These are phyloP conservation scores for Coniella lustricola DNA, from an alignment of 2,329 filamentous ascomycete species.

Conservation along the genomic window DNA sequence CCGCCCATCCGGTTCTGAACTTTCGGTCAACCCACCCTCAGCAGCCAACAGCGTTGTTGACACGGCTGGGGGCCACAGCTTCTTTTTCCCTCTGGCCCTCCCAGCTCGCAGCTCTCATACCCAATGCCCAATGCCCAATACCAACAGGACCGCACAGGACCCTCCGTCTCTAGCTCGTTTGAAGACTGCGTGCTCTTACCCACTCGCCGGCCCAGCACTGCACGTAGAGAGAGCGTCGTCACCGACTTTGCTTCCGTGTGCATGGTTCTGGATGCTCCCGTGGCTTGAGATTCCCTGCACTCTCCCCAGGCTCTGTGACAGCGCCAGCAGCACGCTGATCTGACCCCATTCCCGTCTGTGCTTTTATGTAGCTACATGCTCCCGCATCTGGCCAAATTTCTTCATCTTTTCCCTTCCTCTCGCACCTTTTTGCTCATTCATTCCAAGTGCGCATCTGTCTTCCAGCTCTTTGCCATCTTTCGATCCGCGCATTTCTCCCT, in stretches of 20 bases:
- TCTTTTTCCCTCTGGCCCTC: too few species aligned
- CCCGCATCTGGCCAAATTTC: conserved; percentile 6
- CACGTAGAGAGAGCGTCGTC: not conserved
- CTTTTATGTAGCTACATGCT: conserved; percentile 15
- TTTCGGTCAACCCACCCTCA: conserved; percentile 10
- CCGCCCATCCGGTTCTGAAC: conserved; percentile 5
- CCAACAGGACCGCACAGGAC: too few species aligned
- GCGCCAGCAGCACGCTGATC: not conserved
- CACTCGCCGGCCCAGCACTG: not conserved
- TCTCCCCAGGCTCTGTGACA: not conserved
- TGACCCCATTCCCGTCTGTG: conserved; percentile 1
- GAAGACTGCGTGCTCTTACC: not conserved
- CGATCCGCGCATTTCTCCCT: not conserved
- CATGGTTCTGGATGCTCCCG: not conserved
- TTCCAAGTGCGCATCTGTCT: too few species aligned
- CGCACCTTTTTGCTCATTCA: not conserved
- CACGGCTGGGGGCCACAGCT: not conserved
- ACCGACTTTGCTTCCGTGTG: not conserved
- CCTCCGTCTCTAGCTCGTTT: conserved; percentile 1
- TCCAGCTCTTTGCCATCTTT: not conserved
- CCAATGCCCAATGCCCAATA: too few species aligned
- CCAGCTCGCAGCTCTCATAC: not conserved
- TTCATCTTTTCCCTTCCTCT: not conserved
- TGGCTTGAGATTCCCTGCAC: not conserved
- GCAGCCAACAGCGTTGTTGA: too few species aligned